Evolutionary conservation across 176 grass and related monocot genomes (phyloP), one percentile per base, ranked within the genome.

Genomic region (Cenchrus americanus): DNA sequence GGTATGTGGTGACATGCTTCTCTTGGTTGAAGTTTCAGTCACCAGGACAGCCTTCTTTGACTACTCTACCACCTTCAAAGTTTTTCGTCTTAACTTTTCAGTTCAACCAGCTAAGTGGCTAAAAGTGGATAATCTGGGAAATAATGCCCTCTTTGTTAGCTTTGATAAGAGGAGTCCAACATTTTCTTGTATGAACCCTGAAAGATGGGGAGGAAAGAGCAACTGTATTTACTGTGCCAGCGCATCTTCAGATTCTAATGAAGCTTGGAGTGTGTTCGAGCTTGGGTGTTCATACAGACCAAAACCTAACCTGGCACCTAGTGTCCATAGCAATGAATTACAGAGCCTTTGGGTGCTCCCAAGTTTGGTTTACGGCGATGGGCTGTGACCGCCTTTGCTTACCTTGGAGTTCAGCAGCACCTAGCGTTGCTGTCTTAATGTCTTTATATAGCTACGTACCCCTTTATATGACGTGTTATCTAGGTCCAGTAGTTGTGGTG

Each of bases 201-300:
- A 82, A 30, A 86, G 80, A 75, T 97, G 94, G 94, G 94, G 94
- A 62, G 94, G 89, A 54, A 70, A 85, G 78, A 48, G 42, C 62
- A 92, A 94, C 43, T 78, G 37, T 37, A 79, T 97, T 66, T 92
- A 94, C 43, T 9, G 64, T 57, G 34, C 80, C 18, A 48, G 2
- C 1, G 0, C 23, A 0, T 40, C 37, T 18, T 48, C 72, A 79
- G 66, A 88, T 54, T 72, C 46, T 34, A 55, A 46, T 50, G 13
- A 65, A 34, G 8, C 55, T 46, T 83, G 86, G 86, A 87, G 21
- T 32, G 32, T 50, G 14, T 18, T 49, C 3, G 54, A 83, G 32
- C 10, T 83, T 71, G 80, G 11, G 0, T 50, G 12, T 50, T 50
- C 48, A 50, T 50, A 14, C 48, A 50, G 12, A 13, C 12, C 48